Evolutionary conservation across 2,329 filamentous ascomycete species (phyloP).

Genomic region (Exophiala sp.): DNA sequence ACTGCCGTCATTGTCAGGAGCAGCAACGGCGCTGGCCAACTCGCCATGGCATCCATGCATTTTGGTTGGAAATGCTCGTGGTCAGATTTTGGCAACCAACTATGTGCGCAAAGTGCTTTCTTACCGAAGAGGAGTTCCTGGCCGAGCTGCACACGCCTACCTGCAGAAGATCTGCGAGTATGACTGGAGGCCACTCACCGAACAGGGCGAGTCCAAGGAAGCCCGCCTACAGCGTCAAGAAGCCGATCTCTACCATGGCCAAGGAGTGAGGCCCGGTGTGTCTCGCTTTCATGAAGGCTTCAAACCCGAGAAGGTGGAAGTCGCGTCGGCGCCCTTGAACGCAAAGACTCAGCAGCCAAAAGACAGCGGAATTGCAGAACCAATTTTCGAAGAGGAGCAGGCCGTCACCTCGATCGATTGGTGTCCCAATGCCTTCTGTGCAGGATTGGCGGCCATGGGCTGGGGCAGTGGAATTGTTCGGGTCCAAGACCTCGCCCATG

Average conservation of each 20-base stretch:
- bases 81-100: slow-evolving; percentile 48
- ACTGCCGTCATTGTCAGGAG: slow-evolving; percentile 36
- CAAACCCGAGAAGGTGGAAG: slow-evolving; percentile 36
- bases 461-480: slow-evolving; percentile 62
- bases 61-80: slow-evolving; percentile 48
- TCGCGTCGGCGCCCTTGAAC: slow-evolving; percentile 14
- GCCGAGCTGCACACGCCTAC: slow-evolving; percentile 40
- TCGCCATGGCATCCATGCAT: slow-evolving; percentile 48
- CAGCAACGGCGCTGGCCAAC: slow-evolving; percentile 34
- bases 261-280: slow-evolving; percentile 30
- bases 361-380: slow-evolving; percentile 31
- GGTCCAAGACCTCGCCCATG: slow-evolving; percentile 57
- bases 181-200: slow-evolving; percentile 47
- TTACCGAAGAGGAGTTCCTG: slow-evolving; percentile 3
- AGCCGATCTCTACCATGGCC: slow-evolving; percentile 22
- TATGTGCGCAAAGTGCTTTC: slow-evolving; percentile 46
- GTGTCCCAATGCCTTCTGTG: slow-evolving; percentile 62
- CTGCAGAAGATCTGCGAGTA: slow-evolving; percentile 54
- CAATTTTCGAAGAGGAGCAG: slow-evolving; percentile 57
- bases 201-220: too few species aligned
- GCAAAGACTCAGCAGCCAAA: slow-evolving; percentile 9
- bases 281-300: slow-evolving; percentile 44
- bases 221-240: slow-evolving; percentile 1
- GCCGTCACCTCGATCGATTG: slow-evolving; percentile 58
- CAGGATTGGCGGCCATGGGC: slow-evolving; percentile 61